These are phyloP conservation scores for Leccinum barrowsii DNA, from an alignment of 768 basidiomycete genomes.

Conservation along the genomic window DNA sequence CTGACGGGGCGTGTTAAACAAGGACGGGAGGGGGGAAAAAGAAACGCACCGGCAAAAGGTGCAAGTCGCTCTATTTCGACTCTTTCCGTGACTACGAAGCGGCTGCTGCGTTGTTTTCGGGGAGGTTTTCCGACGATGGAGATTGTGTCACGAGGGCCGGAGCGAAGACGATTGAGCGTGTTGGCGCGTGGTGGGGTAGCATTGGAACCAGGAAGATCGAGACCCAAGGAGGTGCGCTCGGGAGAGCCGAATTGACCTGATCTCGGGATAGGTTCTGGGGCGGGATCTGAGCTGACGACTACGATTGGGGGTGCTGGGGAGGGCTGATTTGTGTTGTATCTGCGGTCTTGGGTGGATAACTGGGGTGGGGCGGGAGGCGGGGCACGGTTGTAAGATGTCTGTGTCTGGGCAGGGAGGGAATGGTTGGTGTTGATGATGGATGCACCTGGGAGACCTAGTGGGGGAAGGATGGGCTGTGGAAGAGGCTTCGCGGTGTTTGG, in stretches of 20 bases:
- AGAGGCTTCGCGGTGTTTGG: constrained; percentile 64
- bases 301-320: constrained; percentile 77
- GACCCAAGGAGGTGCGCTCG: constrained; percentile 45
- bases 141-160: constrained; percentile 92
- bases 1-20: constrained; percentile 38
- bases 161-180: constrained; percentile 70
- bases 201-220: constrained; percentile 43
- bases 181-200: constrained; percentile 63
- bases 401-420: constrained; percentile 39
- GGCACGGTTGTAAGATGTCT: constrained; percentile 40
- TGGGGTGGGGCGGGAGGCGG: constrained; percentile 38
- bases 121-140: constrained; percentile 95
- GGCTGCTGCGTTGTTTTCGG: constrained; percentile 94
- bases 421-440: constrained; percentile 37
- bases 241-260: constrained; percentile 40
- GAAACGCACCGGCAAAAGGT: constrained; percentile 68
- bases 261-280: constrained; percentile 45
- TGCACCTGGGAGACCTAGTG: constrained; percentile 34
- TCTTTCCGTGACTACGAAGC: constrained; percentile 94
- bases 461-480: constrained; percentile 46
- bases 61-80: constrained; percentile 95
- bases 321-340: constrained; percentile 41
- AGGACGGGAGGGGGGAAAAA: constrained; percentile 7
- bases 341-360: constrained; percentile 53
- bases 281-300: constrained; percentile 74